Evolutionary conservation across 352 stramenopile genomes (phyloP), one percentile per base, ranked within the genome.

Genomic region (Pythium insidiosum): DNA sequence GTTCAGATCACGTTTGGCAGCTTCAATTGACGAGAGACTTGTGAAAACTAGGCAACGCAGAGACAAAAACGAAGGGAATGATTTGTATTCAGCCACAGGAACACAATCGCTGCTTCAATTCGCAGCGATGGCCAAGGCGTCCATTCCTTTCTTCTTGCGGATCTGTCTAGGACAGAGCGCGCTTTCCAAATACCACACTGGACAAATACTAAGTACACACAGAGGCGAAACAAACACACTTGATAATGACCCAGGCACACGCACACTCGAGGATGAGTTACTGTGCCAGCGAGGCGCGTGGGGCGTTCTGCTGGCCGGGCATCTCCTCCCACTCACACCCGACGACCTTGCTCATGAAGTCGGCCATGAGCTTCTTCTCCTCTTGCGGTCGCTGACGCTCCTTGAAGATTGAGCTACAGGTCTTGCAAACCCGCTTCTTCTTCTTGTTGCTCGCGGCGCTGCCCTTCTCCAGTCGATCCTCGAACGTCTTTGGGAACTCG

Each of bases 1-100:
- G 72, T 70, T 6, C 77, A 87, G 38, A 85, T 89, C 47, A 83
- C 74, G 7, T 91, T 91, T 41, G 76, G 72, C 7, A 77, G 56
- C 30, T 80, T 75, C 37, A 47, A 63, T 50, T 67, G 38, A 63
- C 9, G n/a, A n/a, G n/a, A n/a, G n/a, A n/a, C n/a, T n/a, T n/a
- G n/a, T n/a, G n/a, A n/a, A n/a, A n/a, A n/a, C n/a, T n/a, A n/a
- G n/a, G n/a, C n/a, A n/a, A n/a, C n/a, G n/a, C n/a, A n/a, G n/a
- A n/a, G n/a, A n/a, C n/a, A n/a, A n/a, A n/a, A n/a, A n/a, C n/a
- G n/a, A n/a, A n/a, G n/a, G n/a, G n/a, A n/a, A n/a, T n/a, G n/a
- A n/a, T n/a, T n/a, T n/a, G n/a, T n/a, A n/a, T n/a, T n/a, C n/a
- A n/a, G n/a, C n/a, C n/a, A n/a, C n/a, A n/a, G n/a, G n/a, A n/a